A percentile compares a stretch with the other conserved stretches of the same genome.
These are phyloP conservation scores for Termitomyces sp. DNA, from an alignment of 768 basidiomycete species.

Conservation along the genomic window DNA sequence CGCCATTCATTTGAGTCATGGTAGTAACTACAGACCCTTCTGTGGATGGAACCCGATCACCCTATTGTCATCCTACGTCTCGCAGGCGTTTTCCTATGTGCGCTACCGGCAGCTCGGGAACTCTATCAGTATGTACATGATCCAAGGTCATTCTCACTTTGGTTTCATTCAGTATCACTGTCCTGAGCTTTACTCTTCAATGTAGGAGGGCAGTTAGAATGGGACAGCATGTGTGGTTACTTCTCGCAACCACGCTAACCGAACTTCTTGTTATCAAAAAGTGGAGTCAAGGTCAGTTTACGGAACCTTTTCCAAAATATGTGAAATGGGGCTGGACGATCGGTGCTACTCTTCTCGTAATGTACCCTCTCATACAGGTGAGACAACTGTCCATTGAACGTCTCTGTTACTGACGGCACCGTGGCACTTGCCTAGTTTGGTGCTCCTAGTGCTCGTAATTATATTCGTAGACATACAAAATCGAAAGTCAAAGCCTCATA, in stretches of 20 bases:
- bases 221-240: slow-evolving; percentile 86
- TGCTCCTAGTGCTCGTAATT: slow-evolving; percentile 49
- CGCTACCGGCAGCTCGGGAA: slow-evolving; percentile 81
- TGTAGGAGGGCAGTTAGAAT: slow-evolving; percentile 74
- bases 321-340: slow-evolving; percentile 68
- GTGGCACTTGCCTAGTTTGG: slow-evolving; percentile 47
- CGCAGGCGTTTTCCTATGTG: slow-evolving; percentile 76
- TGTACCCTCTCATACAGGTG: slow-evolving; percentile 69
- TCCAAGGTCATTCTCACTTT: slow-evolving; percentile 46
- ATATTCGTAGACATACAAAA: slow-evolving; percentile 36
- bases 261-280: slow-evolving; percentile 77
- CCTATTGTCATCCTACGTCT: slow-evolving; percentile 73
- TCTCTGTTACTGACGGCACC: neutral
- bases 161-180: neutral
- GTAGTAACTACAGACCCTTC: slow-evolving; percentile 32
- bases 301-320: slow-evolving; percentile 50
- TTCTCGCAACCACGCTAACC: slow-evolving; percentile 80
- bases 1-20: neutral
- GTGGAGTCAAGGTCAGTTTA: slow-evolving; percentile 73
- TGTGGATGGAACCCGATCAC: slow-evolving; percentile 92
- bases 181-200: neutral
- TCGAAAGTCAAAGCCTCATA: slow-evolving; percentile 28
- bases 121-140: slow-evolving; percentile 79
- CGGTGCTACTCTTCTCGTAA: slow-evolving; percentile 49
- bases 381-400: slow-evolving; percentile 16